Percentiles rank a stretch among this genome's conserved stretches.
Evolutionary conservation across 352 stramenopile species (phyloP).

Genomic region (Globisporangium radiosum): DNA sequence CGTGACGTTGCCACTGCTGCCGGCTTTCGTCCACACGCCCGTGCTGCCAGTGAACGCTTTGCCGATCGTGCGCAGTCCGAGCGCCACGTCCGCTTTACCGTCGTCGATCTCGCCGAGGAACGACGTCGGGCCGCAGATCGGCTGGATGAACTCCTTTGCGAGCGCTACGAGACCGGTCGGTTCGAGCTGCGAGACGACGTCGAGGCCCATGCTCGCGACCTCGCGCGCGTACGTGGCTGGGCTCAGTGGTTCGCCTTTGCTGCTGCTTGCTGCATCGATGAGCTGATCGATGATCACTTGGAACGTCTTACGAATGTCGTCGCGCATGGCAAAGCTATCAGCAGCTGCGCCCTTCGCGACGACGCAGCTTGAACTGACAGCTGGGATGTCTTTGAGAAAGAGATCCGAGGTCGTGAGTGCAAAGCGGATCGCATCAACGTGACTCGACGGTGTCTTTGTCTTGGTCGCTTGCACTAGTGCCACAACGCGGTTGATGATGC

Average conservation of each 20-base stretch:
- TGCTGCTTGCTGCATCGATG: constrained; percentile 24
- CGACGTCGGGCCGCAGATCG: constrained; percentile 47
- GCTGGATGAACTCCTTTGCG: constrained; percentile 47
- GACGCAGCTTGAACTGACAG: constrained; percentile 36
- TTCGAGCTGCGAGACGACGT: constrained; percentile 36
- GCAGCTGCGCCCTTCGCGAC: constrained; percentile 17
- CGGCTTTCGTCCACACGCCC: constrained; percentile 35
- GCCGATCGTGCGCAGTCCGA: constrained; percentile 32
- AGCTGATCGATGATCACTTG: constrained; percentile 53
- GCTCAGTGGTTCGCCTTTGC: constrained; percentile 22
- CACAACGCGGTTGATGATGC: constrained; percentile 38
- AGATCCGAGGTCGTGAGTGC: constrained; percentile 33
- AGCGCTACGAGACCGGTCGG: constrained; percentile 38
- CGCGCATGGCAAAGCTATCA: constrained; percentile 34
- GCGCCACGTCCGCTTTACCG: constrained; percentile 26
- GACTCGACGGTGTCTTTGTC: constrained; percentile 14
- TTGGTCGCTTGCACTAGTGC: constrained; percentile 33
- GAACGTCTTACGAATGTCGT: constrained; percentile 43
- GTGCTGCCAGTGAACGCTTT: constrained; percentile 38
- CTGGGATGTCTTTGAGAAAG: constrained; percentile 39
- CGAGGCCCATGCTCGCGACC: constrained; percentile 33
- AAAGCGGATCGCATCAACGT: constrained; percentile 33
- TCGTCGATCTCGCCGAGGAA: constrained; percentile 56
- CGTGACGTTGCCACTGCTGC: constrained; percentile 23
- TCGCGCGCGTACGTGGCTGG: constrained; percentile 31